Evolutionary conservation across 192 early-diverging fungal genomes (phyloP).

Genomic region (Backusella mclennaniae): DNA sequence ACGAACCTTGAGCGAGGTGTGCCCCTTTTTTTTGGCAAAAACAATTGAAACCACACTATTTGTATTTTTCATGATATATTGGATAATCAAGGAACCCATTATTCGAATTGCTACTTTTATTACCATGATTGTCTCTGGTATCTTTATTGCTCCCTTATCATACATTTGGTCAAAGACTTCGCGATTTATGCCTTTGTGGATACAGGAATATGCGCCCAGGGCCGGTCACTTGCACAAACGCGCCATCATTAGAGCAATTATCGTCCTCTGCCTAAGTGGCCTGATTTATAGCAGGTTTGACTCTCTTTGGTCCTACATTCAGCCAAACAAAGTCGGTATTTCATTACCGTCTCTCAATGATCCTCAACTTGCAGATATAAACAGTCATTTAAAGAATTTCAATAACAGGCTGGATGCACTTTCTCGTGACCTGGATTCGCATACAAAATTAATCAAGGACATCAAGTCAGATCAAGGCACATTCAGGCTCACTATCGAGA

Average conservation of each 20-base stretch:
- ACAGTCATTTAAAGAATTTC: not conserved
- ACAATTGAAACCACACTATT: not conserved
- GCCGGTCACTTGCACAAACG: not conserved
- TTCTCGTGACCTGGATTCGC: not conserved
- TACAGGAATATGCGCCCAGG: not conserved
- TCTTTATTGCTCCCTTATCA: not conserved
- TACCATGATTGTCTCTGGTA: conserved; percentile 4
- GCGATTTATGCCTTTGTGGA: not conserved
- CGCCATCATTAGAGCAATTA: not conserved
- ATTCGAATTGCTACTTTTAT: not conserved
- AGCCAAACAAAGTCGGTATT: not conserved
- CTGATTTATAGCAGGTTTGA: not conserved
- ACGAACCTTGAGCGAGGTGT: not conserved
- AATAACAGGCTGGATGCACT: not conserved
- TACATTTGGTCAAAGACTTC: not conserved
- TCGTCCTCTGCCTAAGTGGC: not conserved
- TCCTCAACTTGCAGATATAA: not conserved
- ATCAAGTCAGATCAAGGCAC: not conserved
- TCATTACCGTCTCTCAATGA: not conserved
- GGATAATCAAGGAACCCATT: conserved; percentile 1
- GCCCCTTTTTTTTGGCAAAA: not conserved
- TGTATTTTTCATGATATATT: not conserved
- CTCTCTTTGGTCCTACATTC: not conserved
- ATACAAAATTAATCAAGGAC: not conserved
- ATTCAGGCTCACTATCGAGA: not conserved